A percentile compares a stretch with the other conserved stretches of the same genome.
Evolutionary conservation across 805 yeast genomes (phyloP).

Genomic region (Suhomyces sp.): DNA sequence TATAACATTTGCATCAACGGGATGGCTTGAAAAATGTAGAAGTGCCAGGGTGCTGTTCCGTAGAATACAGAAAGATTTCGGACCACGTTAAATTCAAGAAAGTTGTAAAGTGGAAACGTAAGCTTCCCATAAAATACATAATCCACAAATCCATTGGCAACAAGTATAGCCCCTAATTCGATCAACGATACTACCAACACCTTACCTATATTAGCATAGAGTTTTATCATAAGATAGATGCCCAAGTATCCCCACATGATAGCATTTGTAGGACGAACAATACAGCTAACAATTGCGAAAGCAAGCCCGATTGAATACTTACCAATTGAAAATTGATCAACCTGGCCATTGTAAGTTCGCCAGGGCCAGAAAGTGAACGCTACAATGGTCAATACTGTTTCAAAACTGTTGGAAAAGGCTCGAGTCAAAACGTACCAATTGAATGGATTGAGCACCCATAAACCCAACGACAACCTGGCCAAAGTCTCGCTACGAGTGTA

Average conservation of each 20-base stretch:
- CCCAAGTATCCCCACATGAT: conserved; percentile 76
- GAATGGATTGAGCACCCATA: conserved; percentile 67
- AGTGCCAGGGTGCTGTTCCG: conserved; percentile 82
- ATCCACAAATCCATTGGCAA: conserved; percentile 50
- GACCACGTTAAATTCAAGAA: conserved; percentile 74
- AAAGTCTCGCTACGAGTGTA: conserved; percentile 32
- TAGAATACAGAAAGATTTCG: conserved; percentile 76
- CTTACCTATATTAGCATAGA: background rate
- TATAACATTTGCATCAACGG: conserved; percentile 72
- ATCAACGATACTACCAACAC: conserved; percentile 15
- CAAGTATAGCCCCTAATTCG: conserved; percentile 27
- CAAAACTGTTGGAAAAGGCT: conserved; percentile 83
- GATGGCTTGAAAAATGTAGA: conserved; percentile 77
- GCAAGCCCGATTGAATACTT: conserved; percentile 38
- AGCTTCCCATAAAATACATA: conserved; percentile 54
- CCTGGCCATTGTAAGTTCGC: conserved; percentile 30
- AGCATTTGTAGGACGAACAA: conserved; percentile 83
- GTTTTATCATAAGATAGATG: conserved; percentile 13
- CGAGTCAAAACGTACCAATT: conserved; percentile 81
- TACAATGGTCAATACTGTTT: conserved; percentile 64
- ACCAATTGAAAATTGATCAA: conserved; percentile 10
- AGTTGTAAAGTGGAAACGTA: conserved; percentile 65
- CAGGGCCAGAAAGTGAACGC: conserved; percentile 77
- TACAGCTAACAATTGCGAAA: conserved; percentile 60
- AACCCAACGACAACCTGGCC: conserved; percentile 43